Evolutionary conservation across 2,329 filamentous ascomycete genomes (phyloP).

Genomic region (Pseudocercospora fuligena): DNA sequence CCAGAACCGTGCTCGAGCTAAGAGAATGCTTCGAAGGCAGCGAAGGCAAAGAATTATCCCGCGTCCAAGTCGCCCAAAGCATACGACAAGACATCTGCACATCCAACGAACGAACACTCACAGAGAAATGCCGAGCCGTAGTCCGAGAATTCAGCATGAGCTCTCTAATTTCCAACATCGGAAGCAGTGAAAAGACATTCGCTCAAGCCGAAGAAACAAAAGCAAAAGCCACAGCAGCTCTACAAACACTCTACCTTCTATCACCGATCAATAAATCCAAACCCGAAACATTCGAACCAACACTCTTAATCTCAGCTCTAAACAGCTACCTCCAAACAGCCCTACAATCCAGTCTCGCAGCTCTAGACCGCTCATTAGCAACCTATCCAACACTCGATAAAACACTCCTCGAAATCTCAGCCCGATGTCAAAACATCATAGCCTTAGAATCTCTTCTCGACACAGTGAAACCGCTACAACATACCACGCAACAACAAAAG

Average conservation of each 20-base stretch:
- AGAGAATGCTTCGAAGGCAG: constrained; percentile 16
- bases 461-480: constrained; percentile 67
- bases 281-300: constrained; percentile 62
- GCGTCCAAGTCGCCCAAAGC: constrained; percentile 72
- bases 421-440: constrained; percentile 88
- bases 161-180: constrained; percentile 46
- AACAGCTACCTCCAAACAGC: constrained; percentile 82
- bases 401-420: constrained; percentile 78
- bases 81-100: constrained; percentile 71
- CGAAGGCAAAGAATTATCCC: constrained; percentile 77
- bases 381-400: constrained; percentile 82
- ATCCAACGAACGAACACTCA: constrained; percentile 75
- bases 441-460: constrained; percentile 80
- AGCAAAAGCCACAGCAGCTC: constrained; percentile 72
- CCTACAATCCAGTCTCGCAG: constrained; percentile 76
- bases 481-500: constrained; percentile 66
- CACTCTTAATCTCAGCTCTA: constrained; percentile 74
- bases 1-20: constrained; percentile 76
- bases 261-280: constrained; percentile 64
- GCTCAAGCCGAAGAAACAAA: constrained; percentile 74
- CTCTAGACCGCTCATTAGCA: constrained; percentile 74
- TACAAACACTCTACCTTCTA: constrained; percentile 78
- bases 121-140: constrained; percentile 64
- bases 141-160: constrained; percentile 83
- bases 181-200: constrained; percentile 49